Evolutionary conservation across 306 rosid genomes (phyloP).

Genomic region (Begonia peltatifolia): DNA sequence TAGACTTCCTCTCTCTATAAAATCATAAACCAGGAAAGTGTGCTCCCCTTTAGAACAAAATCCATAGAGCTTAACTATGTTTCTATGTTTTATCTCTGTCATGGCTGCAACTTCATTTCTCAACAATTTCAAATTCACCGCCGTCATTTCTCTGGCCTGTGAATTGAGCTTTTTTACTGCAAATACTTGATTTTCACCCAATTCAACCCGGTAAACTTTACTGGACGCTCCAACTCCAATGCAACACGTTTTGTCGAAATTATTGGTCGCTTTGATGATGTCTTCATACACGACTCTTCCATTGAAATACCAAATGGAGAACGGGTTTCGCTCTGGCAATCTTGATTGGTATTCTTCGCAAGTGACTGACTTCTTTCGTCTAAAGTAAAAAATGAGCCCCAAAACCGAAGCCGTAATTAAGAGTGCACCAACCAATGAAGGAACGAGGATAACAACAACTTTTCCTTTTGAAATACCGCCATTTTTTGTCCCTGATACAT

Average conservation of each 20-base stretch:
- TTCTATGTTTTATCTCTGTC: conserved; percentile 26
- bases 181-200: conserved; percentile 27
- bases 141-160: conserved; percentile 10
- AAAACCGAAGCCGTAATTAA: conserved; percentile 2
- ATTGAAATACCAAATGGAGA: conserved; percentile 26
- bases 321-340: conserved; percentile 5
- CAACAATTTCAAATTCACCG: conserved; percentile 16
- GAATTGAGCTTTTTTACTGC: conserved; percentile 32
- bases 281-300: conserved; percentile 27
- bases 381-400: conserved; percentile 5
- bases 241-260: conserved; percentile 21
- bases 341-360: not conserved
- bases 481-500: not conserved
- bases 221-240: conserved; percentile 30
- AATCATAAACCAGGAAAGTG: conserved; percentile 29
- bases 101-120: conserved; percentile 23
- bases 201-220: conserved; percentile 22
- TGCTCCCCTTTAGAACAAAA: conserved; percentile 26
- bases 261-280: conserved; percentile 25
- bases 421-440: conserved; percentile 18
- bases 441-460: conserved; percentile 11
- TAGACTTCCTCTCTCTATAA: conserved; percentile 30
- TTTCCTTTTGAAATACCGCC: conserved; percentile 8
- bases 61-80: conserved; percentile 36
- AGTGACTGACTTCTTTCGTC: conserved; percentile 3